Evolutionary conservation across 78 protist species (phyloP).

Genomic region (Dictyostelium purpureum): DNA sequence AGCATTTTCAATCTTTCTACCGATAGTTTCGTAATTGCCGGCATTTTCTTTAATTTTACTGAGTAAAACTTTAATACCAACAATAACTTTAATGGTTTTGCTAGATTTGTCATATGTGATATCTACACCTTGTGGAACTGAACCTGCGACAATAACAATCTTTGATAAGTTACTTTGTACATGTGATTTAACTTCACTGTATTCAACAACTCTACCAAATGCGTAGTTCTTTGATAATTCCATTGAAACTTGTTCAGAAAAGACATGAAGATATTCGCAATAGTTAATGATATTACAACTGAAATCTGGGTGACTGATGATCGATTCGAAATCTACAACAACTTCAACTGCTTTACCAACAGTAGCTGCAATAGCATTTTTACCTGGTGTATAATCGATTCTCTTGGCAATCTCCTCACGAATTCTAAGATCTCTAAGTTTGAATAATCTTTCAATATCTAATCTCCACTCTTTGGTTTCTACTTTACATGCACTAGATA

Average conservation of each 20-base stretch:
- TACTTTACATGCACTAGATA: not conserved
- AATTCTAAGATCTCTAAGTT: slow-evolving; percentile 47
- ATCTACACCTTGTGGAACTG: not conserved
- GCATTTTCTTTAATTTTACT: not conserved
- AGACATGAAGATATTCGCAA: not conserved
- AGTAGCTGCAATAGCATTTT: not conserved
- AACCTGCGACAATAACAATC: slow-evolving; percentile 13
- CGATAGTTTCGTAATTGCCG: slow-evolving; percentile 2
- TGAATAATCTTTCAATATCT: slow-evolving; percentile 30
- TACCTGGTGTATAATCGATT: slow-evolving; percentile 3
- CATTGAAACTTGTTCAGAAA: slow-evolving; percentile 15
- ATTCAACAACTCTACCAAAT: slow-evolving; percentile 50
- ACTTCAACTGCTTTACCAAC: slow-evolving; percentile 39
- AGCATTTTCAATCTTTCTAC: slow-evolving; percentile 55
- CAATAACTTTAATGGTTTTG: not conserved
- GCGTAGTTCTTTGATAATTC: not conserved
- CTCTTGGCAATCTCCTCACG: slow-evolving; percentile 66
- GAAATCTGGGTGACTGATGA: slow-evolving; percentile 22
- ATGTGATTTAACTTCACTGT: slow-evolving; percentile 9
- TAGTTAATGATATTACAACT: slow-evolving; percentile 11
- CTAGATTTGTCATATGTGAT: not conserved
- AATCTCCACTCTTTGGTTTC: slow-evolving; percentile 28
- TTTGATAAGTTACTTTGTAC: not conserved
- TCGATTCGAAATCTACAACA: slow-evolving; percentile 44
- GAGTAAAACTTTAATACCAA: slow-evolving; percentile 18